A percentile compares a stretch with the other conserved stretches of the same genome.
phyloP scores from a whole-genome alignment of 2,329 filamentous ascomycete genomes.

The Didymella pinodella region DNA sequence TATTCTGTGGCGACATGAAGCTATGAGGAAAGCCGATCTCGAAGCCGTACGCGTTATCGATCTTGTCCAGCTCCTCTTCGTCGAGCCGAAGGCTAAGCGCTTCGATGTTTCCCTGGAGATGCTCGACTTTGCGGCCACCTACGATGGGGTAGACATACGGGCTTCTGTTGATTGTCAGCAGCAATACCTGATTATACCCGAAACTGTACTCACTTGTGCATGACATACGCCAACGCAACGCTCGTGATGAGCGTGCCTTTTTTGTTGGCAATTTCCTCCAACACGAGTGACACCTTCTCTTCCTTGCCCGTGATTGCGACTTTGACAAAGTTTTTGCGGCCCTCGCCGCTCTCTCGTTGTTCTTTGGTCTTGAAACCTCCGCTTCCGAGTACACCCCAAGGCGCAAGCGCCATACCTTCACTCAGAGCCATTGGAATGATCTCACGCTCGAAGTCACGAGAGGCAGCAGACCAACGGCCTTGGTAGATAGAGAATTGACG shows the following conservation, averaged over 20 bases:
- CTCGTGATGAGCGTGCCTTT: conserved; percentile 65
- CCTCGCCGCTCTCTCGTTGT: conserved; percentile 23
- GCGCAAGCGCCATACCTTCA: conserved; percentile 69
- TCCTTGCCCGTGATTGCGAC: conserved; percentile 55
- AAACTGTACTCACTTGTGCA: conserved; percentile 62
- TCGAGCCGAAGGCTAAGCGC: conserved; percentile 68
- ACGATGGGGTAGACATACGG: conserved; percentile 77
- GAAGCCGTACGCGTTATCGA: conserved; percentile 69
- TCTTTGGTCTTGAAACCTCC: conserved; percentile 53
- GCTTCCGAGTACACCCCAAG: conserved; percentile 63
- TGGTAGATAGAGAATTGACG: conserved; percentile 65
- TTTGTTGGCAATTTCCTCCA: conserved; percentile 67
- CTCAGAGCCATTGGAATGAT: conserved; percentile 70
- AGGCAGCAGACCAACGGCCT: conserved; percentile 67
- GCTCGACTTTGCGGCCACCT: conserved; percentile 73
- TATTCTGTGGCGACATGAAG: conserved; percentile 31
- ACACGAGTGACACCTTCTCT: conserved; percentile 61
- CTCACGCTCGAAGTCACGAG: conserved; percentile 74
- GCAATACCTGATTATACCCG: neutral
- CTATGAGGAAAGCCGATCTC: conserved; percentile 69
- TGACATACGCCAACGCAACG: conserved; percentile 75
- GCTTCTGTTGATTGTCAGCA: conserved; percentile 33
- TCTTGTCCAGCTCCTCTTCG: conserved; percentile 68
- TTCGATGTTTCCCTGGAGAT: conserved; percentile 74
- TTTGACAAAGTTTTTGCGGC: conserved; percentile 51